These are phyloP conservation scores for Hymenoscyphus fructigenus DNA, from an alignment of 2,329 filamentous ascomycete genomes.

Conservation along the genomic window DNA sequence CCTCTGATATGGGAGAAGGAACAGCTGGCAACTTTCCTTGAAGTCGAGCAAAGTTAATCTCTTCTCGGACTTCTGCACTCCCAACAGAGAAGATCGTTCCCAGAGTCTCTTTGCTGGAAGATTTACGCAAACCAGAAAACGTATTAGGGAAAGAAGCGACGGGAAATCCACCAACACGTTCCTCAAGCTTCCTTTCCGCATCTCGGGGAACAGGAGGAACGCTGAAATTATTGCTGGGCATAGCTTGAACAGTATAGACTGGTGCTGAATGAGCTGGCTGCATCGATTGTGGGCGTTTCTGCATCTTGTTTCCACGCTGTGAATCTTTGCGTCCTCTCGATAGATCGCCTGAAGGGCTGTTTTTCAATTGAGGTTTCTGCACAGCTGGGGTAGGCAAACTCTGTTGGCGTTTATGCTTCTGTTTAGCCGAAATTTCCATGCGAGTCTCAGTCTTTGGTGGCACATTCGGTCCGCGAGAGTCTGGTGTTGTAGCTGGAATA, in stretches of 20 bases:
- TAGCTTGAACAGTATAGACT: conserved; percentile 29
- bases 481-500: background rate
- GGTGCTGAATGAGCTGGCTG: conserved; percentile 15
- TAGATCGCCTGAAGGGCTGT: background rate
- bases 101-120: conserved; percentile 31
- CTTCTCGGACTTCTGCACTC: conserved; percentile 29
- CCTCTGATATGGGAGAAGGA: conserved; percentile 22
- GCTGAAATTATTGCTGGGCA: conserved; percentile 21
- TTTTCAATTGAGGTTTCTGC: background rate
- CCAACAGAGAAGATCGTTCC: conserved; percentile 33
- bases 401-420: conserved; percentile 9
- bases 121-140: conserved; percentile 16
- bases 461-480: conserved; percentile 15
- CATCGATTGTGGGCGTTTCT: conserved; percentile 15
- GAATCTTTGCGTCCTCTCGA: background rate
- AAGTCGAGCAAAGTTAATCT: conserved; percentile 25
- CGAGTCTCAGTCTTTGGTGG: conserved; percentile 11
- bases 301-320: conserved; percentile 6
- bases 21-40: conserved; percentile 29
- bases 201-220: conserved; percentile 26
- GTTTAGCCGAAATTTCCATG: background rate
- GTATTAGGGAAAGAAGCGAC: conserved; percentile 28
- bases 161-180: conserved; percentile 27
- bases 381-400: conserved; percentile 3
- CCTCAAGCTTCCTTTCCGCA: conserved; percentile 21